Percentiles rank a stretch among this genome's conserved stretches.
Evolutionary conservation across 257 asterid species (phyloP).

Genomic region (Haberlea rhodopensis): DNA sequence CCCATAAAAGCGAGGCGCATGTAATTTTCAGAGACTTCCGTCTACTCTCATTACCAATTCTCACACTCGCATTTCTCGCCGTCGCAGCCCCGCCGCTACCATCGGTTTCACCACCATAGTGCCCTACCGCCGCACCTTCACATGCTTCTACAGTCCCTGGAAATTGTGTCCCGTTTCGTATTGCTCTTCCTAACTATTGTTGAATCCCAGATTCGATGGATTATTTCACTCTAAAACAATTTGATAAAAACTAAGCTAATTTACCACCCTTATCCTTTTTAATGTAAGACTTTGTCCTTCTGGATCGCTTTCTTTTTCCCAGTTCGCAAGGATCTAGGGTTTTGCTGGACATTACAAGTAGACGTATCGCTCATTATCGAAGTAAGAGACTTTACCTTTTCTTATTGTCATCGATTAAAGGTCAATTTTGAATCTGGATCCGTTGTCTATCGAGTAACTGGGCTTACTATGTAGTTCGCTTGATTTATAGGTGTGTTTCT

Average conservation of each 20-base stretch:
- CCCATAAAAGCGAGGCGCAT: not conserved
- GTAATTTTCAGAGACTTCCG: not conserved
- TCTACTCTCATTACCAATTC: not conserved
- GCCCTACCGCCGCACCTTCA: not conserved
- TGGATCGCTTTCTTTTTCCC: constrained; percentile 9
- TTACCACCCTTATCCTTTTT: not conserved
- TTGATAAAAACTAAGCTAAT: constrained; percentile 2
- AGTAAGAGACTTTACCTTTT: constrained; percentile 18
- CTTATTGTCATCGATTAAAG: not conserved
- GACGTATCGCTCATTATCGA: not conserved
- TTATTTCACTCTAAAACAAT: not conserved
- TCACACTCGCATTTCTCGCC: not conserved
- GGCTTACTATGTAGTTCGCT: not conserved
- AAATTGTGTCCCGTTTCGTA: not conserved
- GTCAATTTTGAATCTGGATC: not conserved
- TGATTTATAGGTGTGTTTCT: not conserved
- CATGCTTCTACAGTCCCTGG: not conserved
- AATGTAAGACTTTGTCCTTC: not conserved
- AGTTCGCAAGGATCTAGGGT: constrained; percentile 22
- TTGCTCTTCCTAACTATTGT: constrained; percentile 12
- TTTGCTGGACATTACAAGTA: constrained; percentile 5
- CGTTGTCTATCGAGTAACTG: too few species aligned
- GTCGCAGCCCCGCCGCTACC: too few species aligned
- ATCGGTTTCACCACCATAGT: constrained; percentile 13
- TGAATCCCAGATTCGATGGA: constrained; percentile 7